Evolutionary conservation across 129 eudicot species (phyloP), one percentile per base, ranked within the genome.

Genomic region (Pulicaria dysenterica): DNA sequence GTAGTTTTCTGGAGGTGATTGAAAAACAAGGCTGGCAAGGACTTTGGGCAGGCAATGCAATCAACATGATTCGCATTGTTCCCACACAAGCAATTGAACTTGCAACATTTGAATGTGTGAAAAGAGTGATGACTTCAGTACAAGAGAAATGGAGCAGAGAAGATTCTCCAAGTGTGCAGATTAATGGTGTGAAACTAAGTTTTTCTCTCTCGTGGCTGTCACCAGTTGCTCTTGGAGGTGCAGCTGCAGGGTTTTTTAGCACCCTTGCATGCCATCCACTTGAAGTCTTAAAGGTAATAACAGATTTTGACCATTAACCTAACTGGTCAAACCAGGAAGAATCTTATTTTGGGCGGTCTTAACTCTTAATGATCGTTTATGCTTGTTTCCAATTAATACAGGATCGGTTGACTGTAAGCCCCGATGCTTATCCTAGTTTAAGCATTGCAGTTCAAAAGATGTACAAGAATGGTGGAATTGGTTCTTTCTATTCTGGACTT

Each of bases 61-160:
- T 93, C 47, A 93, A 93, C 85, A 93, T 93, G 98, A 80, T 93
- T 45, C 92, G 98, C 10, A 93, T 93, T 73, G 84, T 93, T 60
- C 98, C 98, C 24, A 87, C 96, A 13, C 98, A 93, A 78, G 98
- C 98, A 46, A 93, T 93, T 76, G 98, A 93, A 78, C 92, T 93
- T 49, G 96, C 83, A 70, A 89, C 98, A 14, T 93, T 89, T 87
- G 98, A 93, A 79, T 89, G 81, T 73, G 98, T 93, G 15, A 93
- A 85, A 80, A 87, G 98, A 51, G 81, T 83, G 31, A 87, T 93
- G 96, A 84, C 87, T 19, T 80, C 95, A 46, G 84, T 86, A 37
- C 85, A 89, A 79, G 95, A 93, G 72, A 90, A 85, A 64, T 85
- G 86, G 92, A 74, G 69, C 3, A 57, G 74, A 51, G 78, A 69